Evolutionary conservation across 768 basidiomycete species (phyloP), one percentile per base, ranked within the genome.

Genomic region (Serendipita sp.): DNA sequence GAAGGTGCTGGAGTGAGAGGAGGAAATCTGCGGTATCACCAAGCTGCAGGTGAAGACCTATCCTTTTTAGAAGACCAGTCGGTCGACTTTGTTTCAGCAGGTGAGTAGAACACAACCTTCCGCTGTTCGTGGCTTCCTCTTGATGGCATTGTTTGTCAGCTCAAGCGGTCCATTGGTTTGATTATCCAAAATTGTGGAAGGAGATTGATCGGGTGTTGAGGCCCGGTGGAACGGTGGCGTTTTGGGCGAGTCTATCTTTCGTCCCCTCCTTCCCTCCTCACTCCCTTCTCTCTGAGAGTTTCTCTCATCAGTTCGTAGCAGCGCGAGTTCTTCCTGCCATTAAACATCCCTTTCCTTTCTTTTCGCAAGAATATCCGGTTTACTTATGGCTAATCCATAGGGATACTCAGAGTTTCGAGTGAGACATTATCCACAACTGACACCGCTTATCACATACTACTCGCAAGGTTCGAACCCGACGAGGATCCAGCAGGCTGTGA

Each of bases 151-250:
- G 35, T 11, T 3, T 23, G n/a, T 2, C 58, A 88, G 89, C 86
- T 0, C 89, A 89, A 74, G 83, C 89, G 0, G 82, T 82, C 2
- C 89, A 91, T 70, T 90, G 89, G 88, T 91, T 91, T 70, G 79
- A 90, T 69, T 88, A 84, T 80, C 72, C 74, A 3, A 81, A 79
- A 68, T 77, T 86, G 4, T 91, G 88, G 87, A 80, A 79, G 2
- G 85, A 90, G 72, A 75, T 83, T 0, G 76, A 77, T 10, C 77
- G 85, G 2, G 78, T 86, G 5, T 73, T 91, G 46, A 76, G 80
- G 58, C 77, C 76, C 5, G 79, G 81, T 15, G 89, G 88, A 2
- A 84, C 81, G 1, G 82, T 82, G 10, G 87, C 86, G 3, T 84
- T 85, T 70, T 90, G 88, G 85, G 89, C 88, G 66, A 45, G 79